Conservation (phyloP, 2,329 filamentous ascomycete genomes). For the Lachnellula cervina region DNA sequence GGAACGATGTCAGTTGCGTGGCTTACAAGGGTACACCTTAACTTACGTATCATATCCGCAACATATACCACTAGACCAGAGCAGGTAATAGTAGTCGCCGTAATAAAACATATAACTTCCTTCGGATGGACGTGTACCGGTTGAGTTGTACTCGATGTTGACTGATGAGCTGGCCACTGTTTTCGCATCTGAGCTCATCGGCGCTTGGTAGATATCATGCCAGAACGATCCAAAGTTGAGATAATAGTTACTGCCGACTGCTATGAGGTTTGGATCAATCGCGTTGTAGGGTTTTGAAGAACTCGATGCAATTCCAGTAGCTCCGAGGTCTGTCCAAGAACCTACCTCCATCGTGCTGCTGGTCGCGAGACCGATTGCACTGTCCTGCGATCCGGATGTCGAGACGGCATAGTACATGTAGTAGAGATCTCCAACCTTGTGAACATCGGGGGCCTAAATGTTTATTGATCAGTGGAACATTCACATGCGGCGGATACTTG, state of each 20-base stretch:
- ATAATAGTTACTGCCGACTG: constrained; percentile 39
- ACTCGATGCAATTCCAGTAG: constrained; percentile 45
- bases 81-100: constrained; percentile 57
- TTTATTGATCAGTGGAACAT: background rate
- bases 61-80: constrained; percentile 57
- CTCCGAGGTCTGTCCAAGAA: constrained; percentile 55
- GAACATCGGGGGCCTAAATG: constrained; percentile 57
- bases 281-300: constrained; percentile 48
- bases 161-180: constrained; percentile 31
- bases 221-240: constrained; percentile 67
- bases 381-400: constrained; percentile 48
- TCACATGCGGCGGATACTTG: background rate
- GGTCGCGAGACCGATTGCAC: constrained; percentile 46
- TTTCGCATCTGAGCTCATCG: constrained; percentile 38
- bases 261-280: constrained; percentile 54
- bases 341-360: constrained; percentile 44
- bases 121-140: constrained; percentile 50
- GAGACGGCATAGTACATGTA: constrained; percentile 58
- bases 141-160: constrained; percentile 50
- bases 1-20: constrained; percentile 11
- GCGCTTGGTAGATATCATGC: constrained; percentile 57
- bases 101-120: constrained; percentile 52
- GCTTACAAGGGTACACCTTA: background rate
- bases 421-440: constrained; percentile 52
- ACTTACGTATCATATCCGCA: constrained; percentile 49